Percentiles rank a stretch among this genome's conserved stretches.
These are phyloP conservation scores for Fusarium burgessii DNA, from an alignment of 2,329 filamentous ascomycete species.

Conservation along the genomic window DNA sequence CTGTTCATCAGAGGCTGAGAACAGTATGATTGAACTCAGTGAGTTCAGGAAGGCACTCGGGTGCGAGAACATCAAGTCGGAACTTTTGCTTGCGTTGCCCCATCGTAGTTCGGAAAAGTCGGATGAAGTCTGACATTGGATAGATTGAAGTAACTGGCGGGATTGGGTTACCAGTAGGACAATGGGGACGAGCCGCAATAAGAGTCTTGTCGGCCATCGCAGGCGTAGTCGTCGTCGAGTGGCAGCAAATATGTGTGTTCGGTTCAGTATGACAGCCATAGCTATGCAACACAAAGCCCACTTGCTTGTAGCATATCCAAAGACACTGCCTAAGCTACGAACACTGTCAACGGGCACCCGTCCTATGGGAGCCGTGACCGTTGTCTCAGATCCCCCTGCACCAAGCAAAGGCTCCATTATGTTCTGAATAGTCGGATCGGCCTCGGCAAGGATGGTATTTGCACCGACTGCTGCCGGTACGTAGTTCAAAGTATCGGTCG, in stretches of 20 bases:
- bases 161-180: conserved; percentile 77
- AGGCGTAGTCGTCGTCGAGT: conserved; percentile 84
- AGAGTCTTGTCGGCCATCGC: conserved; percentile 76
- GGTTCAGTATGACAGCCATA: conserved; percentile 88
- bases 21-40: conserved; percentile 77
- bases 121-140: conserved; percentile 90
- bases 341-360: conserved; percentile 68
- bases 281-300: conserved; percentile 92
- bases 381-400: conserved; percentile 24
- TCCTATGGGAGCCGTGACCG: conserved; percentile 48
- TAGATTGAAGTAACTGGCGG: conserved; percentile 78
- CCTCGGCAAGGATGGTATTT: conserved; percentile 38
- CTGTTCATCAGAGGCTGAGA: conserved; percentile 78
- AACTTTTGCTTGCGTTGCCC: conserved; percentile 73
- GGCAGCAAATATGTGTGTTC: conserved; percentile 93
- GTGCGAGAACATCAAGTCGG: conserved; percentile 76
- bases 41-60: conserved; percentile 77
- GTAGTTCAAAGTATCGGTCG: conserved; percentile 56
- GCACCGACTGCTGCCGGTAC: conserved; percentile 37
- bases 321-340: conserved; percentile 84
- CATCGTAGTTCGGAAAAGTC: conserved; percentile 77
- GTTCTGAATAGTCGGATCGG: conserved; percentile 44
- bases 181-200: conserved; percentile 78
- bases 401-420: conserved; percentile 47
- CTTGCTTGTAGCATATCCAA: conserved; percentile 89